Evolutionary conservation across 2,329 filamentous ascomycete genomes (phyloP).

Genomic region (Cladophialophora bantiana): DNA sequence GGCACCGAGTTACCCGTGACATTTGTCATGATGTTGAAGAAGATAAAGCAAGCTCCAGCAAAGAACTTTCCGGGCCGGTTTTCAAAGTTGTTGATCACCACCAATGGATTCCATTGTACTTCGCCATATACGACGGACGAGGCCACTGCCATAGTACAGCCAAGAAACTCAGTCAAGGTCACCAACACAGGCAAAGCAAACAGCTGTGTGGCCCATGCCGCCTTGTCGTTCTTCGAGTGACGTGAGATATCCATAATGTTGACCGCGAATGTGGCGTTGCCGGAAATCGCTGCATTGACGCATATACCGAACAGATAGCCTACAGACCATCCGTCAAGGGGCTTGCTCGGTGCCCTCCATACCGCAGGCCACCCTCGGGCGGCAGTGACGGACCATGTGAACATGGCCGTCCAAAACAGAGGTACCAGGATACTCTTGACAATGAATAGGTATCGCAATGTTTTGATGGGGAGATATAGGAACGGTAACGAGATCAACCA

Average conservation of each 20-base stretch:
- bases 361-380: conserved; percentile 23
- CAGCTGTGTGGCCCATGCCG: conserved; percentile 50
- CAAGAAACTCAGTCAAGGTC: conserved; percentile 58
- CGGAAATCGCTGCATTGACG: conserved; percentile 29
- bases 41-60: conserved; percentile 49
- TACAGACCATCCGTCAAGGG: conserved; percentile 16
- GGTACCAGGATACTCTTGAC: conserved; percentile 44
- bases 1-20: conserved; percentile 49
- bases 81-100: conserved; percentile 48
- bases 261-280: conserved; percentile 48
- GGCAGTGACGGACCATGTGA: conserved; percentile 28
- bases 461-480: conserved; percentile 46
- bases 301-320: conserved; percentile 25
- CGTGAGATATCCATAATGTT: conserved; percentile 63
- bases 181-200: conserved; percentile 58
- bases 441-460: conserved; percentile 36
- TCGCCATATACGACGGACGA: conserved; percentile 36
- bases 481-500: conserved; percentile 57
- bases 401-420: conserved; percentile 21
- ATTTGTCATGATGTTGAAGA: conserved; percentile 30
- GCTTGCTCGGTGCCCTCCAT: conserved; percentile 22
- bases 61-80: conserved; percentile 54
- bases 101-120: conserved; percentile 55
- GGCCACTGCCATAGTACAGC: conserved; percentile 65
- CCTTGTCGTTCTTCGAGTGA: conserved; percentile 45